These are phyloP conservation scores for Carex cristatella DNA, from an alignment of 176 grass and related monocot species.

Conservation along the genomic window DNA sequence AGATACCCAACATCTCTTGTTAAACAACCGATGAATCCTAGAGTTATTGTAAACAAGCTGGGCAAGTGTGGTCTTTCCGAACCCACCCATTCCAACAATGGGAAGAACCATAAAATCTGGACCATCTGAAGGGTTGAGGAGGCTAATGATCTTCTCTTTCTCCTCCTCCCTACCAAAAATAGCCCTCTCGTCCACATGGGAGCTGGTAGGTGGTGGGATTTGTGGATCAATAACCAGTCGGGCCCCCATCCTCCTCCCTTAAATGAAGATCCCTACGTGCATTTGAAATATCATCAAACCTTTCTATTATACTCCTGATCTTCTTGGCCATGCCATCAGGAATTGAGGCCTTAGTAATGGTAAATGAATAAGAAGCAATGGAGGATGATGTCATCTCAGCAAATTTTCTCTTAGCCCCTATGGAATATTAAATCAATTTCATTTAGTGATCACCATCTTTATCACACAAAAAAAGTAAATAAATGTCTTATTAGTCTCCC, in stretches of 20 bases:
- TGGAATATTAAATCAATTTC: neutral
- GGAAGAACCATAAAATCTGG: slow-evolving; percentile 1
- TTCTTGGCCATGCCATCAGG: neutral
- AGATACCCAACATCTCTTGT: slow-evolving; percentile 21
- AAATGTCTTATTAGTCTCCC: neutral
- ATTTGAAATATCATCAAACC: slow-evolving; percentile 10
- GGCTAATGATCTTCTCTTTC: neutral
- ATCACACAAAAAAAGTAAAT: too few relatives aligned
- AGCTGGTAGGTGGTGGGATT: neutral
- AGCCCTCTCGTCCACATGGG: neutral
- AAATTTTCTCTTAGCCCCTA: neutral
- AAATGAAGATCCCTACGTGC: neutral
- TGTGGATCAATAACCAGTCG: neutral
- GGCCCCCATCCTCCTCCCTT: slow-evolving; percentile 13
- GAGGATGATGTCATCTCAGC: neutral
- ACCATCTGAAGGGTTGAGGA: neutral
- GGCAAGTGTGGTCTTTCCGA: slow-evolving; percentile 25
- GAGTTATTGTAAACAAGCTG: slow-evolving; percentile 18
- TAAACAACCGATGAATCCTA: neutral
- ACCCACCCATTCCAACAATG: slow-evolving; percentile 19
- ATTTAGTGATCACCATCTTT: neutral
- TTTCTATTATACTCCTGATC: neutral
- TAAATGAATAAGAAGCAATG: neutral
- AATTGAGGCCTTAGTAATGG: neutral
- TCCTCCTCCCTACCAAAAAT: neutral